Evolutionary conservation across 1,284 basidiomycete species (phyloP), one percentile per base, ranked within the genome.

Genomic region (Grifola frondosa): DNA sequence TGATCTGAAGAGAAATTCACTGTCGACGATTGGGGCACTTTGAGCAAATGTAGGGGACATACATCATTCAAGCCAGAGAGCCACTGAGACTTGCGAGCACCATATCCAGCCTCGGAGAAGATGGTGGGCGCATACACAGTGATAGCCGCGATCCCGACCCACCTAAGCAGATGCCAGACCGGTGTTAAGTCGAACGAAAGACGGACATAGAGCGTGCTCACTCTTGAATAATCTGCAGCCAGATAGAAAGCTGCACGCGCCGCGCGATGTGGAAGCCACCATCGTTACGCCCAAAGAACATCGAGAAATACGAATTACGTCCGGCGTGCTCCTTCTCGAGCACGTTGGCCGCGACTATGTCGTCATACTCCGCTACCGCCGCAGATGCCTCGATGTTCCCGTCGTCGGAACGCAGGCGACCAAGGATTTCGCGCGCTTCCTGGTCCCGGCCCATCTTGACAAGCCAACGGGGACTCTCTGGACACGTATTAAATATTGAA

Each of bases 391-490:
- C 61, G 9, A 50, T 41, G 44, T 55, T 58, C 26, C 60, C 61
- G 26, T 50, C 53, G 20, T 64, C 61, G 6, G 58, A 56, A 10
- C 64, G 63, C 32, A 67, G 51, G 24, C 60, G 60, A 3, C 61
- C 60, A 26, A 78, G 65, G 42, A 77, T 68, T 13, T 59, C 57
- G 38, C 64, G 64, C 4, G 78, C 78, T 39, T 74, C 70, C 5
- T 70, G 69, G 22, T 63, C 54, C 5, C 73, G 68, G 6, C 78
- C 78, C 44, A 69, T 69, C 59, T 75, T 77, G 49, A 78, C 61
- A 17, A 80, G 68, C 72, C 75, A 80, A 35, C 79, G 74, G 6
- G 79, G 79, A 15, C 73, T 77, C 51, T 81, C 78, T 47, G 71
- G n/a, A n/a, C n/a, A 13, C 19, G 24, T 22, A 26, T 24, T 42